Evolutionary conservation across 2,329 filamentous ascomycete species (phyloP).

Genomic region (Trichoderma afroharzianum): DNA sequence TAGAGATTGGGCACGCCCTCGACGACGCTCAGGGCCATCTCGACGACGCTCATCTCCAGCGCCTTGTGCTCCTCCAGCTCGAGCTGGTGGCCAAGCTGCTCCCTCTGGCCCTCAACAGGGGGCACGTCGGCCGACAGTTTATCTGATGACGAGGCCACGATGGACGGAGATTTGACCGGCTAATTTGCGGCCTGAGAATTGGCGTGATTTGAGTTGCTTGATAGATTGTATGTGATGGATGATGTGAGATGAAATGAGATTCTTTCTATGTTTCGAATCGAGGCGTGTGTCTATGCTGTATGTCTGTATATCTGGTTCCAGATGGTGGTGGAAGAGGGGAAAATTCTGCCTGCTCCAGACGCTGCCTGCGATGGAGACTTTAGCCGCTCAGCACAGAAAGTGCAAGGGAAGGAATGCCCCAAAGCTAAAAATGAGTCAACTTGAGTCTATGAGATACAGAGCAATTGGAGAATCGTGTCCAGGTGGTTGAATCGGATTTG

Average conservation of each 20-base stretch:
- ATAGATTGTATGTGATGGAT: background rate
- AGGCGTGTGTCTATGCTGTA: background rate
- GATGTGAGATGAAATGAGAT: background rate
- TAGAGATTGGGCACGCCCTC: conserved; percentile 42
- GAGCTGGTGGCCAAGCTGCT: conserved; percentile 18
- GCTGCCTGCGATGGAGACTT: background rate
- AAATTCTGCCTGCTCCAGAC: background rate
- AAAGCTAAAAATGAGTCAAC: background rate
- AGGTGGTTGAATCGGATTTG: background rate
- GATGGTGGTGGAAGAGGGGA: background rate
- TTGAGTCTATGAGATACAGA: background rate
- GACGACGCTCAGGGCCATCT: conserved; percentile 42
- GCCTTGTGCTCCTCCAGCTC: conserved; percentile 9
- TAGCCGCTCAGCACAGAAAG: background rate
- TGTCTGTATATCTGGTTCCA: background rate
- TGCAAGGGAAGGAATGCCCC: background rate
- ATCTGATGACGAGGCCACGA: conserved; percentile 2
- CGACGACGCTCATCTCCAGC: conserved; percentile 31
- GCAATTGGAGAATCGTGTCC: accelerated
- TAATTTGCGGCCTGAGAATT: background rate
- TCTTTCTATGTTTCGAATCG: background rate
- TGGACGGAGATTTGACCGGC: background rate
- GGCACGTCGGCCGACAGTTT: conserved; percentile 4
- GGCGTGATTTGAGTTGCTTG: background rate
- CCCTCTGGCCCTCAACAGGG: conserved; percentile 14